Base-by-base conservation (phyloP, 2,329 filamentous ascomycete genomes). In the Microthyrium microscopicum region DNA sequence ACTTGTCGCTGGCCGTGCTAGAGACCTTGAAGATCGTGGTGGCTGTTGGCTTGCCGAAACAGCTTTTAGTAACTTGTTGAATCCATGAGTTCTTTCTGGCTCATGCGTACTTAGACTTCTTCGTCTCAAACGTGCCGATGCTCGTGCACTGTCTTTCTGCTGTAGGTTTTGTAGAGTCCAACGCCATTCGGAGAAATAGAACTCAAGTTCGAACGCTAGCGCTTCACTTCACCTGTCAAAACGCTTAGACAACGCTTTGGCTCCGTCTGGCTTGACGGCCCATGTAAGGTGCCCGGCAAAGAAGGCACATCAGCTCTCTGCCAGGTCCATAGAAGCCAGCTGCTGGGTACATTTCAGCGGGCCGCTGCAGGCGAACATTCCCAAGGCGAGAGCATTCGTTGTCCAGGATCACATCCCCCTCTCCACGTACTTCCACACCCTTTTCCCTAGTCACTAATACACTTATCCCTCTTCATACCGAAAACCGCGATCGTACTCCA, bases 171-270 rank as follows among this genome's bases (percentile, higher is more conserved):
- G 18, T 26, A 24, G n/a, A n/a, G n/a, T n/a, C 19, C 3, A 28
- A 29, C 29, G 34, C 30, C 29, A 18, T 24, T 33, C 35, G 35
- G 35, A 34, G 35, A 37, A 37, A n/a, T n/a, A n/a, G 32, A 37
- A 29, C 33, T 29, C 20, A 36, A 36, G 33, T 24, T 12, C 29
- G 24, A 30, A 36, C 15, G 34, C 34, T 33, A 37, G 35, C 35
- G 35, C 35, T 37, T 37, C 35, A 37, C 35, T 37, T 37, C 35
- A 37, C 30, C 35, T 37, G 35, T 37, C 35, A 37, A 28, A 37
- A 37, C 32, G 35, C 35, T 34, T 22, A 36, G 34, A 16, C 34
- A 31, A 19, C 20, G 28, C 28, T 25, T 25, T 31, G 34, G 35
- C 29, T 28, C 30, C 4, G 30, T 18, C 19, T 37, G 16, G 21